A percentile compares a stretch with the other conserved stretches of the same genome.
Evolutionary conservation across 306 rosid genomes (phyloP).

Genomic region (Parietaria judaica): DNA sequence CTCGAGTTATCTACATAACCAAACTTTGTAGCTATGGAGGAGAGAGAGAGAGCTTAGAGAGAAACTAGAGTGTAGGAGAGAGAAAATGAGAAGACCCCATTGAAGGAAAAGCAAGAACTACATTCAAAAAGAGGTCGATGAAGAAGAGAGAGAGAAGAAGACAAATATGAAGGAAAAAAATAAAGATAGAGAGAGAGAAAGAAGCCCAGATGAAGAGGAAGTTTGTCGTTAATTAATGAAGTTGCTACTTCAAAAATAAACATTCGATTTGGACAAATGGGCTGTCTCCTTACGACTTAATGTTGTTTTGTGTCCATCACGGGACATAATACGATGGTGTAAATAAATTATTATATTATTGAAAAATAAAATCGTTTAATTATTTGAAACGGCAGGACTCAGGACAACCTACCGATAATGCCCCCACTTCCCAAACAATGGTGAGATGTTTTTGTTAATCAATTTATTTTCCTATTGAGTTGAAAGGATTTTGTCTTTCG

Average conservation of each 20-base stretch:
- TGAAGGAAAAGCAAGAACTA: neutral
- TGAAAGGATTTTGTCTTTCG: too few species aligned
- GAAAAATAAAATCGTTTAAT: neutral
- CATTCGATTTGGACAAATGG: constrained; percentile 4
- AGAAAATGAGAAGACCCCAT: too few species aligned
- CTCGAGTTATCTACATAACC: constrained; percentile 30
- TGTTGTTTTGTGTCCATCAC: constrained; percentile 13
- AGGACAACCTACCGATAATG: constrained; percentile 23
- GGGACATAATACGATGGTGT: neutral
- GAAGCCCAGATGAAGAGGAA: neutral
- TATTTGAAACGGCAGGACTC: constrained; percentile 4
- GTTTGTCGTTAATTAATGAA: constrained; percentile 6
- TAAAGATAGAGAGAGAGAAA: neutral
- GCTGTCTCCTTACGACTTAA: constrained; percentile 9
- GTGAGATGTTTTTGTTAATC: neutral
- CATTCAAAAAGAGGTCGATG: neutral
- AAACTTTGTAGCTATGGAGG: constrained; percentile 27
- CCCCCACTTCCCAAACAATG: constrained; percentile 24
- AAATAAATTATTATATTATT: neutral
- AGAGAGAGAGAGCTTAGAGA: neutral
- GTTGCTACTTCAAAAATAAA: neutral
- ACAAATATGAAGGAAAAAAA: too few species aligned
- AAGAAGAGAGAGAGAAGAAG: too few species aligned
- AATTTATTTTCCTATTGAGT: neutral
- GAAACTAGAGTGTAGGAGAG: too few species aligned